Evolutionary conservation across 2,329 filamentous ascomycete genomes (phyloP).

Genomic region (Fusarium sp.): DNA sequence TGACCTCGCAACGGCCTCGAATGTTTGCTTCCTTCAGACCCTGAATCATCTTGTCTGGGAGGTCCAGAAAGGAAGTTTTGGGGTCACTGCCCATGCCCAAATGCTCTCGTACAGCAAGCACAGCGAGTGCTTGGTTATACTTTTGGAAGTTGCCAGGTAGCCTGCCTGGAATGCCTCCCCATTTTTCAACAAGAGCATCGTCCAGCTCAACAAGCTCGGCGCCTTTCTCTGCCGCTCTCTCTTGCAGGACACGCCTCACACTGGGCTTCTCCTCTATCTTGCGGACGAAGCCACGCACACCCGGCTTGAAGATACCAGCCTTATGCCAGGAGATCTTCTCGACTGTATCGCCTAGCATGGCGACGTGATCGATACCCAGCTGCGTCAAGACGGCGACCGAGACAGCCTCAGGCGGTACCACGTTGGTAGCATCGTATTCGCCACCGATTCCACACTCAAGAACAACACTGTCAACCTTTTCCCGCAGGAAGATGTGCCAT

Average conservation of each 20-base stretch:
- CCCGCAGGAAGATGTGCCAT: slow-evolving; percentile 82
- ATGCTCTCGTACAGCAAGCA: slow-evolving; percentile 68
- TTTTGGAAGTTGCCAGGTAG: slow-evolving; percentile 67
- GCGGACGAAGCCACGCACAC: slow-evolving; percentile 56
- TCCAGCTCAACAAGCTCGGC: slow-evolving; percentile 58
- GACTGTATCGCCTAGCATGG: slow-evolving; percentile 82
- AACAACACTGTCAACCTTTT: slow-evolving; percentile 82
- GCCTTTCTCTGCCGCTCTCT: slow-evolving; percentile 69
- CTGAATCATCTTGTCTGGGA: slow-evolving; percentile 62
- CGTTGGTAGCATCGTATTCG: slow-evolving; percentile 92
- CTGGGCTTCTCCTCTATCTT: slow-evolving; percentile 48
- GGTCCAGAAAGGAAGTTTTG: slow-evolving; percentile 38
- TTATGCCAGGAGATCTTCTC: slow-evolving; percentile 93
- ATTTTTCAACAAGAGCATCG: slow-evolving; percentile 53
- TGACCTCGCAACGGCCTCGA: slow-evolving; percentile 81
- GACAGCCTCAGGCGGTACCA: slow-evolving; percentile 73
- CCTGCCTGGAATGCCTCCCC: slow-evolving; percentile 57
- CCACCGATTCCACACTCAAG: slow-evolving; percentile 96
- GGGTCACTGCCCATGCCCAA: slow-evolving; percentile 52
- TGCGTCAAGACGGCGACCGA: slow-evolving; percentile 81
- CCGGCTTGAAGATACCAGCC: slow-evolving; percentile 83
- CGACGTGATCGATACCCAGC: slow-evolving; percentile 86
- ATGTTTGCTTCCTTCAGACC: slow-evolving; percentile 77
- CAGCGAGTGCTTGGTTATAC: slow-evolving; percentile 69
- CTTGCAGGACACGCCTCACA: slow-evolving; percentile 66